These are phyloP conservation scores for Naumovozyma dairenensis DNA, from an alignment of 805 yeast species.

Conservation along the genomic window DNA sequence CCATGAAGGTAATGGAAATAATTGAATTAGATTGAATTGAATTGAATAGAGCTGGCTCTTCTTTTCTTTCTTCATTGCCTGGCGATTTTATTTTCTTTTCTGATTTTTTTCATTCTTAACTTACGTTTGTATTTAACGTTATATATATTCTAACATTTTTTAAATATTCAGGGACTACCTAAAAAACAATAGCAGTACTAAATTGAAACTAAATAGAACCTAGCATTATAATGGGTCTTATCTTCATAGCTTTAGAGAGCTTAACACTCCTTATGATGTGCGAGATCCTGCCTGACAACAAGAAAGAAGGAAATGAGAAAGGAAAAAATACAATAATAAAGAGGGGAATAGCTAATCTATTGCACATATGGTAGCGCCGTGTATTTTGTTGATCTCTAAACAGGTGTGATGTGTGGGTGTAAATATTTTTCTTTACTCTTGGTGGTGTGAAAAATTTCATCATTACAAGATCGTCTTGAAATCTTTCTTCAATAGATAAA, in stretches of 20 bases:
- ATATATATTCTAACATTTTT: not conserved
- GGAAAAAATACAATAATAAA: too few relatives aligned
- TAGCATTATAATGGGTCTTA: too few relatives aligned
- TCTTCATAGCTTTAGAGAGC: too few relatives aligned
- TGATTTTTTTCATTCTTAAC: too few relatives aligned
- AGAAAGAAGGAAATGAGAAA: too few relatives aligned
- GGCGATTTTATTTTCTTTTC: too few relatives aligned
- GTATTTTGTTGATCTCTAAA: too few relatives aligned
- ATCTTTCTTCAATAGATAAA: not conserved
- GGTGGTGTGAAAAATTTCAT: not conserved
- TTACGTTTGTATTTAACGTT: too few relatives aligned
- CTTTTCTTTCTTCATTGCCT: not conserved
- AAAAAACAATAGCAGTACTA: not conserved
- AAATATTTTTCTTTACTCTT: not conserved
- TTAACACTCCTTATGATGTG: too few relatives aligned
- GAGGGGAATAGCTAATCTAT: too few relatives aligned
- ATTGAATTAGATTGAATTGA: not conserved
- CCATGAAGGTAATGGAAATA: conserved; percentile 1
- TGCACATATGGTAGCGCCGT: too few relatives aligned
- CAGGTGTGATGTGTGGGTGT: not conserved
- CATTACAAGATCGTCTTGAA: not conserved
- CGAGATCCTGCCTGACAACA: too few relatives aligned
- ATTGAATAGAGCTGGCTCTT: not conserved
- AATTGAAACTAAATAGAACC: not conserved
- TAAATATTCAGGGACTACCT: not conserved